Evolutionary conservation across 1,284 basidiomycete species (phyloP), one percentile per base, ranked within the genome.

Genomic region (Testicularia cyperi): DNA sequence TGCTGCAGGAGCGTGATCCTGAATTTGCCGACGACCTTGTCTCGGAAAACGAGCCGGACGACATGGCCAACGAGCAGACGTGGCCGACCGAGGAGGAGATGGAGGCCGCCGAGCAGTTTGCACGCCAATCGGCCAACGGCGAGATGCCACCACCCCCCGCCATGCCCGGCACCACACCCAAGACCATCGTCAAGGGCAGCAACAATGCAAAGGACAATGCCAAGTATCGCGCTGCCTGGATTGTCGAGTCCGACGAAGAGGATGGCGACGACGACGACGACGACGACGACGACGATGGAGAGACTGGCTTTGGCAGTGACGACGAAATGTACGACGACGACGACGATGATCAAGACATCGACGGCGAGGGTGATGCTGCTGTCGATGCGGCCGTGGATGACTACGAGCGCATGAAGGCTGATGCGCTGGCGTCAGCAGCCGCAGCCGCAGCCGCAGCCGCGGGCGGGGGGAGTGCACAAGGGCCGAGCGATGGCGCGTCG

Each of bases 61-160:
- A 89, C 51, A 82, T 96, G 78, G 85, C 82, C 13, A 94, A 94
- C 72, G 94, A 98, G 73, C 94, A 98, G 78, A 98, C 94, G 0
- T 97, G 94, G 92, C 94, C 94, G 0, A 96, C 92, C 0, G 92
- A 97, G 75, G 94, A 97, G 66, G 94, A 97, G 77, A 89, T 98
- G 85, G 52, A 61, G 80, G 47, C 48, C 8, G 62, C 60, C 26
- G 62, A 70, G 16, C 25, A 26, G 15, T 56, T 57, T 22, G 49
- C 56, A 15, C 39, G 39, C 31, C 39, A 43, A 9, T 54, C 40
- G 9, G 51, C 40, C 12, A 33, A 62, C 14, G 65, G 61, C 19
- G 55, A 55, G 19, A 56, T 60, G 41, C 44, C 44, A 8, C 60
- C 62, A 2, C 72, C 72, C 2, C 69, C 80, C 4, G 80, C 77